Conservation (phyloP, 768 basidiomycete genomes). For the Russula griseocarnosa region DNA sequence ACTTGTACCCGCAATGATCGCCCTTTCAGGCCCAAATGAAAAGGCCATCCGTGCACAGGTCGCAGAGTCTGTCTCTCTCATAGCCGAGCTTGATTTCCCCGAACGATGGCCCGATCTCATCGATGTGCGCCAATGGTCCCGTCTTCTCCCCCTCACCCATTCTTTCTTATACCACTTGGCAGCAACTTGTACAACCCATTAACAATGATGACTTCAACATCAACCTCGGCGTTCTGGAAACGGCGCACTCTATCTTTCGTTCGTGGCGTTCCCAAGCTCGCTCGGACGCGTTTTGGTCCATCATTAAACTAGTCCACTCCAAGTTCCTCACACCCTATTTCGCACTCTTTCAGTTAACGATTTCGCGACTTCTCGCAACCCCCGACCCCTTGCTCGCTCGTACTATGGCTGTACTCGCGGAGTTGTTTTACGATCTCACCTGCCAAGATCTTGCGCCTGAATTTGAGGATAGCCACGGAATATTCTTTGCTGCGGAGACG, state of each 20-base stretch:
- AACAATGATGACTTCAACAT: constrained; percentile 76
- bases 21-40: constrained; percentile 68
- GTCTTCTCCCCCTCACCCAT: neutral
- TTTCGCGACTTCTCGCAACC: constrained; percentile 46
- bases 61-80: constrained; percentile 87
- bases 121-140: constrained; percentile 58
- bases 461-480: constrained; percentile 81
- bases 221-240: constrained; percentile 88
- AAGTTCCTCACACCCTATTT: constrained; percentile 85
- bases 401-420: constrained; percentile 70
- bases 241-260: constrained; percentile 92
- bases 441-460: constrained; percentile 93
- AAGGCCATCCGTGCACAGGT: constrained; percentile 77
- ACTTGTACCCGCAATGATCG: constrained; percentile 89
- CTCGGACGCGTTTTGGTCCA: constrained; percentile 79
- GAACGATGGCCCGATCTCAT: constrained; percentile 82
- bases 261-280: constrained; percentile 91
- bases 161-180: constrained; percentile 3
- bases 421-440: constrained; percentile 91
- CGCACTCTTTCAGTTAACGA: constrained; percentile 70
- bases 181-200: constrained; percentile 84
- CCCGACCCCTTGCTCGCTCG: constrained; percentile 55
- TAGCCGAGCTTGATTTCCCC: constrained; percentile 92
- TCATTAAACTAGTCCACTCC: constrained; percentile 85
- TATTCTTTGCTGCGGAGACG: constrained; percentile 68